Evolutionary conservation across 805 yeast genomes (phyloP).

Genomic region (Cyberlindnera euphorbiiphila): DNA sequence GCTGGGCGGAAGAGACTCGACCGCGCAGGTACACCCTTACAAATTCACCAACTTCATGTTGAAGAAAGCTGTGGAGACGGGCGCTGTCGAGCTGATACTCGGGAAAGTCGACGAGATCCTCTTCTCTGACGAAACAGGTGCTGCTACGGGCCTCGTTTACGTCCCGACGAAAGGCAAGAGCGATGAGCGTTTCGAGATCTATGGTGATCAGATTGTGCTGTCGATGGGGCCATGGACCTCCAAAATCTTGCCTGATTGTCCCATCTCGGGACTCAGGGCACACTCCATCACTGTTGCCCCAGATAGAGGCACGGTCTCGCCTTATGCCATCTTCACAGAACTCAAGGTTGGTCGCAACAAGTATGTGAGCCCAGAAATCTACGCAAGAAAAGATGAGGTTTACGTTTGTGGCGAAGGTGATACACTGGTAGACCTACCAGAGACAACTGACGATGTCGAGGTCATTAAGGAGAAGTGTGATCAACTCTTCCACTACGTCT

Average conservation of each 20-base stretch:
- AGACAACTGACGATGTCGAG: conserved; percentile 89
- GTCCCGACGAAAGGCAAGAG: conserved; percentile 31
- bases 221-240: conserved; percentile 98
- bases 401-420: conserved; percentile 98
- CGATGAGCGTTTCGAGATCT: conserved; percentile 41
- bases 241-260: conserved; percentile 84
- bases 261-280: conserved; percentile 90
- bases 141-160: conserved; percentile 71
- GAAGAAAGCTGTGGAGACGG: conserved; percentile 74
- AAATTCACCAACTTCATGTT: conserved; percentile 83
- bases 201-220: conserved; percentile 75
- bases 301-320: conserved; percentile 69
- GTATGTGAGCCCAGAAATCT: conserved; percentile 88
- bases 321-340: conserved; percentile 93
- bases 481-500: conserved; percentile 75
- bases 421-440: conserved; percentile 85
- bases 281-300: conserved; percentile 93
- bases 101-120: conserved; percentile 77
- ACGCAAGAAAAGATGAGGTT: conserved; percentile 93
- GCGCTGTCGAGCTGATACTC: conserved; percentile 76
- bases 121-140: conserved; percentile 58
- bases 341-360: conserved; percentile 61
- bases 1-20: conserved; percentile 79
- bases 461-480: conserved; percentile 87
- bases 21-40: conserved; percentile 97